Percentiles rank a stretch among this genome's conserved stretches.
Conservation (phyloP, 495 filamentous ascomycete species). For the Aspergillus saccharolyticus region DNA sequence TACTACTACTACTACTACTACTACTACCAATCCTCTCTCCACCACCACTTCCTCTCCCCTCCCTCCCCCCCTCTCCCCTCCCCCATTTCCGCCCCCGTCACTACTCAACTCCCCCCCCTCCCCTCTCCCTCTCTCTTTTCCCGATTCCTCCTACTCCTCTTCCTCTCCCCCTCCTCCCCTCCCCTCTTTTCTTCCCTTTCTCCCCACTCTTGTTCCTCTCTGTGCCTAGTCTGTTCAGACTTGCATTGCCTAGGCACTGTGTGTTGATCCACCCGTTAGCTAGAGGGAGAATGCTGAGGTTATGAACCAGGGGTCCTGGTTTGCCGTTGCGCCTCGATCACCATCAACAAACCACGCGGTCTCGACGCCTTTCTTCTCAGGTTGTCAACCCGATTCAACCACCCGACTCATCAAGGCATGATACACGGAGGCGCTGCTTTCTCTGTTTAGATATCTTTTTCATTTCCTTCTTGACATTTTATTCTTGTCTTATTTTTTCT, state of each 20-base stretch:
- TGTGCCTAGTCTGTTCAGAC: slow-evolving; percentile 11
- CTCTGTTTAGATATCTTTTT: slow-evolving; percentile 18
- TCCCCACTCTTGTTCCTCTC: slow-evolving; percentile 9
- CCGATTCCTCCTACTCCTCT: not conserved
- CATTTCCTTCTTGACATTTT: slow-evolving; percentile 14
- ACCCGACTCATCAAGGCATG: slow-evolving; percentile 26
- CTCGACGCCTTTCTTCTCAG: slow-evolving; percentile 18
- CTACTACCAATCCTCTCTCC: slow-evolving; percentile 12
- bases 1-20: not conserved
- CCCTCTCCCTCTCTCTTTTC: no score
- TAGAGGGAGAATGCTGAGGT: slow-evolving; percentile 41
- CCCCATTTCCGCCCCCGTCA: not conserved
- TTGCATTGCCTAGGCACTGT: slow-evolving; percentile 12
- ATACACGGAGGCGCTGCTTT: slow-evolving; percentile 22
- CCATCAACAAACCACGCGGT: slow-evolving; percentile 22
- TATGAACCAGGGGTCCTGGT: slow-evolving; percentile 46
- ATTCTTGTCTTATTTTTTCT: slow-evolving; percentile 17
- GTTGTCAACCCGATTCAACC: slow-evolving; percentile 22
- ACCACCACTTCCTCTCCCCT: not conserved
- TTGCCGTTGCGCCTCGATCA: slow-evolving; percentile 41
- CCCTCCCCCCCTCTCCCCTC: slow-evolving; percentile 2
- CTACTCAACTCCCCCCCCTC: not conserved
- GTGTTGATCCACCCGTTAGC: slow-evolving; percentile 13
- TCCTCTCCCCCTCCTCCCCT: slow-evolving; percentile 5
- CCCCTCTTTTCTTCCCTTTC: slow-evolving; percentile 5